These are phyloP conservation scores for Stemphylium vesicarium DNA, from an alignment of 2,329 filamentous ascomycete genomes.

Conservation along the genomic window DNA sequence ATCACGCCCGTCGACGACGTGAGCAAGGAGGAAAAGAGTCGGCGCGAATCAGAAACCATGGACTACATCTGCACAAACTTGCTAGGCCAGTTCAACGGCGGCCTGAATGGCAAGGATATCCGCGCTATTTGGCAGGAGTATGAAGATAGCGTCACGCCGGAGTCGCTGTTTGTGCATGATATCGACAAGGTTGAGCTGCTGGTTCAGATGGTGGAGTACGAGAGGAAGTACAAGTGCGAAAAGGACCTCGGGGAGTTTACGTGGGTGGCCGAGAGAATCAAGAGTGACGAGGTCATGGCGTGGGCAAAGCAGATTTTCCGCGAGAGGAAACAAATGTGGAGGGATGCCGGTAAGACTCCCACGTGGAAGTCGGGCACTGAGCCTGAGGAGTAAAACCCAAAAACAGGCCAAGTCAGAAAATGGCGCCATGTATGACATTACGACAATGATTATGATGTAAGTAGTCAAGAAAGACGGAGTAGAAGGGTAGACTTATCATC, in stretches of 20 bases:
- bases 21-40: conserved; percentile 83
- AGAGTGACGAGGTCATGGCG: conserved; percentile 75
- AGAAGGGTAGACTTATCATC: too few relatives aligned
- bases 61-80: conserved; percentile 80
- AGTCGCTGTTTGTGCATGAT: conserved; percentile 92
- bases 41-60: conserved; percentile 88
- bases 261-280: conserved; percentile 75
- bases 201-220: conserved; percentile 96
- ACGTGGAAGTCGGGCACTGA: conserved; percentile 37
- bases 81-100: conserved; percentile 77
- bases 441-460: not conserved
- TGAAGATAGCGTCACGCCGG: conserved; percentile 82
- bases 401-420: not conserved
- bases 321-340: conserved; percentile 80
- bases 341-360: conserved; percentile 44
- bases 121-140: conserved; percentile 91
- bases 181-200: conserved; percentile 96
- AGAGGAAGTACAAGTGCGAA: conserved; percentile 69
- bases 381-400: conserved; percentile 18
- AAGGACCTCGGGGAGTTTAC: conserved; percentile 87
- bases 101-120: conserved; percentile 72
- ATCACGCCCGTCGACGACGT: conserved; percentile 93
- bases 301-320: conserved; percentile 80
- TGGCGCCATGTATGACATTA: not conserved
- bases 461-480: not conserved